A percentile compares a stretch with the other conserved stretches of the same genome.
Conservation (phyloP, 306 rosid species). For the Mimosa pudica region DNA sequence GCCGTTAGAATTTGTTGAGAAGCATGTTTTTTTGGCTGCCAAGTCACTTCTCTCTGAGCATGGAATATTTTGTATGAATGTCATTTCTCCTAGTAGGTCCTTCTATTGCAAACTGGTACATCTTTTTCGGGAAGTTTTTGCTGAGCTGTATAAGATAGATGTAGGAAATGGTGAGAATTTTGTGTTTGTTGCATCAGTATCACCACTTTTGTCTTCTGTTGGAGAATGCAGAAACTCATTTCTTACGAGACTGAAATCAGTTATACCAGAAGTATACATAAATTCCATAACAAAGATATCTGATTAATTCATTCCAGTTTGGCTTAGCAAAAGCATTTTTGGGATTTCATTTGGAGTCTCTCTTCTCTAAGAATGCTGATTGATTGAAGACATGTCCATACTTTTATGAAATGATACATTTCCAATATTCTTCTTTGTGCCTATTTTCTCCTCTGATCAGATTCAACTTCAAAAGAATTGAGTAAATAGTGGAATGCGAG, state of each 20-base stretch:
- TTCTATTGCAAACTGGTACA: slow-evolving; percentile 49
- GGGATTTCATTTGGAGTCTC: neutral
- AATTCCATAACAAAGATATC: slow-evolving; percentile 52
- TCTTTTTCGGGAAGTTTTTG: slow-evolving; percentile 52
- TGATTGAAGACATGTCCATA: slow-evolving; percentile 8
- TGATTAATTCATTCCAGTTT: slow-evolving; percentile 2
- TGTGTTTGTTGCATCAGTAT: slow-evolving; percentile 59
- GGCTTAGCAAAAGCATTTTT: neutral
- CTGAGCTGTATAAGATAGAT: slow-evolving; percentile 64
- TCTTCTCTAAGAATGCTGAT: slow-evolving; percentile 7
- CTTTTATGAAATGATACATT: slow-evolving; percentile 8
- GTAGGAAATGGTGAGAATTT: slow-evolving; percentile 79
- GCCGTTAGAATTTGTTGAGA: slow-evolving; percentile 60
- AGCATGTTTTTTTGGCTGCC: slow-evolving; percentile 56
- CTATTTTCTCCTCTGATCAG: slow-evolving; percentile 12
- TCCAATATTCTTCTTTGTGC: slow-evolving; percentile 1
- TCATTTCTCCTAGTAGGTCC: slow-evolving; percentile 56
- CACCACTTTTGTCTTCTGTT: slow-evolving; percentile 38
- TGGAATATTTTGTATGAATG: slow-evolving; percentile 70
- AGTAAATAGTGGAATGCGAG: neutral
- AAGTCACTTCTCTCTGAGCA: slow-evolving; percentile 60
- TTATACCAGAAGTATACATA: slow-evolving; percentile 57
- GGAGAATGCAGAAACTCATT: slow-evolving; percentile 46
- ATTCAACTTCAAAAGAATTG: slow-evolving; percentile 23
- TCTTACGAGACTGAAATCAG: slow-evolving; percentile 48